phyloP scores from a whole-genome alignment of 176 grass and related monocot species.

The Typha latifolia region DNA sequence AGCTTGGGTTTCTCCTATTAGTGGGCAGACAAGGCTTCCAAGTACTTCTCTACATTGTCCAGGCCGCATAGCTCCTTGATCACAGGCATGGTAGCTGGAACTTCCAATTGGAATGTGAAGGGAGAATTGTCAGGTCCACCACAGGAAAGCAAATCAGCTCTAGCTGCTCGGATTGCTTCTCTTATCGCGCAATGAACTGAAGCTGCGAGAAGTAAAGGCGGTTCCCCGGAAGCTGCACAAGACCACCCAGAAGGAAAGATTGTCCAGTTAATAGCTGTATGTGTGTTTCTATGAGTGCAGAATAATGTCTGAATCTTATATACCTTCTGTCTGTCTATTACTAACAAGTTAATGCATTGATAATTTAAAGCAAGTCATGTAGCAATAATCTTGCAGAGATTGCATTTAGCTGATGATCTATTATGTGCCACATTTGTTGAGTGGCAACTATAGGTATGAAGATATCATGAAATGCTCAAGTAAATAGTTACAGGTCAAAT shows the following conservation, averaged over 20 bases:
- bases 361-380: no score
- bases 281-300: neutral
- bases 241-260: neutral
- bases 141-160: neutral
- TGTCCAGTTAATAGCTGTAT: neutral
- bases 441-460: no score
- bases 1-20: no score
- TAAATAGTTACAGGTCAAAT: no score
- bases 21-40: neutral
- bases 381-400: no score
- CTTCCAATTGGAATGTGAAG: slow-evolving; percentile 7
- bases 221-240: slow-evolving; percentile 21
- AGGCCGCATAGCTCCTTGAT: slow-evolving; percentile 25
- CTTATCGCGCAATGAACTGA: slow-evolving; percentile 22
- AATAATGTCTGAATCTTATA: slow-evolving; percentile 22
- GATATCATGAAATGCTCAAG: no score
- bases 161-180: slow-evolving; percentile 16
- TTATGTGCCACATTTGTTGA: no score
- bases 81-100: slow-evolving; percentile 16
- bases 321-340: slow-evolving; percentile 22
- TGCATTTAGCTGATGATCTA: no score
- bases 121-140: neutral
- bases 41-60: slow-evolving; percentile 25
- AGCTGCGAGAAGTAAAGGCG: slow-evolving; percentile 20
- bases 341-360: neutral